Conservation (phyloP, 2,329 filamentous ascomycete genomes). For the Taxawa tesnikishii region DNA sequence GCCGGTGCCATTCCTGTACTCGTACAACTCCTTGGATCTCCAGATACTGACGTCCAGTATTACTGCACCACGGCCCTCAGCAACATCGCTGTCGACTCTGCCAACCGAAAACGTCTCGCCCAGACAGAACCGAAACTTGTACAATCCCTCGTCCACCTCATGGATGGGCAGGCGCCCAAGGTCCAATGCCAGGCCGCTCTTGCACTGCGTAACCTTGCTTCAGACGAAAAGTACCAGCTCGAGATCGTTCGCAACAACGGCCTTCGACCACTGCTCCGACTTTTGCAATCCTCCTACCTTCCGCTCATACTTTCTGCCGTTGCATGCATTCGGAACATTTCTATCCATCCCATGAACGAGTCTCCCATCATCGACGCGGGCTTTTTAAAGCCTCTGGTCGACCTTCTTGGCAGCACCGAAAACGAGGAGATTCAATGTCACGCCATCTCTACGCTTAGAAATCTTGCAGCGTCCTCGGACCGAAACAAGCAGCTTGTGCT, state of each 20-base stretch:
- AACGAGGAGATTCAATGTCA: conserved; percentile 99
- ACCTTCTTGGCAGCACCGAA: conserved; percentile 85
- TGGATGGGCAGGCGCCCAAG: conserved; percentile 95
- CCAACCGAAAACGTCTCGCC: conserved; percentile 81
- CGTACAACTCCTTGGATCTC: conserved; percentile 82
- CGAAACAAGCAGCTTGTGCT: conserved; percentile 96
- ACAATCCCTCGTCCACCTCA: conserved; percentile 85
- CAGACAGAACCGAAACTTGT: conserved; percentile 85
- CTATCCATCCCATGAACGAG: conserved; percentile 94
- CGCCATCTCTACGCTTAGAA: conserved; percentile 90
- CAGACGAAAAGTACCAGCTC: conserved; percentile 96
- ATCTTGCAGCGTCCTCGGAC: conserved; percentile 91
- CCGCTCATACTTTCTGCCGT: conserved; percentile 93
- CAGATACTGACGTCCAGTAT: conserved; percentile 96
- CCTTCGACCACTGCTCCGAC: conserved; percentile 69
- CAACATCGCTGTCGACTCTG: conserved; percentile 92
- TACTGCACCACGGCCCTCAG: conserved; percentile 97
- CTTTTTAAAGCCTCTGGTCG: conserved; percentile 86
- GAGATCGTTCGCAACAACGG: conserved; percentile 90
- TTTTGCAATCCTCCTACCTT: conserved; percentile 89
- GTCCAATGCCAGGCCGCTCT: conserved; percentile 96
- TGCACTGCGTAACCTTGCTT: conserved; percentile 86
- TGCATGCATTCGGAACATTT: conserved; percentile 97
- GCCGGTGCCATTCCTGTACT: conserved; percentile 96
- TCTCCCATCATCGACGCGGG: conserved; percentile 97